phyloP scores from a whole-genome alignment of 1,284 basidiomycete species.

The Erythrobasidium hasegawianum region DNA sequence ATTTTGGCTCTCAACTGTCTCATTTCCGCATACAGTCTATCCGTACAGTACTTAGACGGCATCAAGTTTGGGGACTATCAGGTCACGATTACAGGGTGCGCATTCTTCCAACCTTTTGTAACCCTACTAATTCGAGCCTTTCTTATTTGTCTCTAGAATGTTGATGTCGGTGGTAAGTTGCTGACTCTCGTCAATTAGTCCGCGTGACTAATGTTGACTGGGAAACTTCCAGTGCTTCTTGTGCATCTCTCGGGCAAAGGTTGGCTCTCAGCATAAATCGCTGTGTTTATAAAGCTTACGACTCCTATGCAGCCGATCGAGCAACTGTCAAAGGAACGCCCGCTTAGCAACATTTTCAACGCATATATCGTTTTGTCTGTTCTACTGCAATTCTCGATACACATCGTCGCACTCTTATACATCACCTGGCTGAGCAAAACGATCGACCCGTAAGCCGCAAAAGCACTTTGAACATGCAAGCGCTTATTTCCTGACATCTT shows the following conservation, averaged over 20 bases:
- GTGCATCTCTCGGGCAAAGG: conserved; percentile 94
- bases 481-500: not conserved
- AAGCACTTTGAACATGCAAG: no score
- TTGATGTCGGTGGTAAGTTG: conserved; percentile 72
- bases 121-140: no score
- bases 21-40: conserved; percentile 83
- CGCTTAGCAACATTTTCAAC: conserved; percentile 91
- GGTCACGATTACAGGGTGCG: conserved; percentile 45
- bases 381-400: conserved; percentile 82
- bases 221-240: conserved; percentile 85
- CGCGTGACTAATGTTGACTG: no score
- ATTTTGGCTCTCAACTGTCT: conserved; percentile 92
- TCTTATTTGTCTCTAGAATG: conserved; percentile 63
- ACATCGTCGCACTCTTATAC: conserved; percentile 81
- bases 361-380: conserved; percentile 87
- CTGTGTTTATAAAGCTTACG: not conserved
- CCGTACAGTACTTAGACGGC: conserved; percentile 91
- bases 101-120: not conserved
- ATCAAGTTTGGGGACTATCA: conserved; percentile 95
- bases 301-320: conserved; percentile 67
- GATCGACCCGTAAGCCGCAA: conserved; percentile 65
- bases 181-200: no score
- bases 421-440: conserved; percentile 77
- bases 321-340: conserved; percentile 82
- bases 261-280: conserved; percentile 48